phyloP scores from a whole-genome alignment of 306 rosid species.

The Cicer arietinum region DNA sequence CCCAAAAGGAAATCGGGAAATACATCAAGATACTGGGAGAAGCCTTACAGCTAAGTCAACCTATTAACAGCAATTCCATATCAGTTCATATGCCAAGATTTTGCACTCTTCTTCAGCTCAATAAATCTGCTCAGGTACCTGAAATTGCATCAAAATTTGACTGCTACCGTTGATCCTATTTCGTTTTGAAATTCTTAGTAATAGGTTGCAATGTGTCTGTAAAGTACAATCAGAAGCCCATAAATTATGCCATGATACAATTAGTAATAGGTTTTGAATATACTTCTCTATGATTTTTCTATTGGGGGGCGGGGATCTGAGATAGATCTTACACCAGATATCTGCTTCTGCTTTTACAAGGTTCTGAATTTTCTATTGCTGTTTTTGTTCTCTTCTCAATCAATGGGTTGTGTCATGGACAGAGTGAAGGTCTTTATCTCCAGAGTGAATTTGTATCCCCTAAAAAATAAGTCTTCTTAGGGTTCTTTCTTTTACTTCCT shows the following conservation, averaged over 20 bases:
- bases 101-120: constrained; percentile 97
- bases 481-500: constrained; percentile 2
- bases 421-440: background rate
- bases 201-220: constrained; percentile 4
- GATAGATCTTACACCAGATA: background rate
- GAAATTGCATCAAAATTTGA: constrained; percentile 6
- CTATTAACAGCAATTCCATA: constrained; percentile 92
- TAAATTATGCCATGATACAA: background rate
- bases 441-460: background rate
- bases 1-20: constrained; percentile 93
- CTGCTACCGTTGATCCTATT: constrained; percentile 7
- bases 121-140: constrained; percentile 95
- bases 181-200: constrained; percentile 5
- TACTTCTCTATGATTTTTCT: constrained; percentile 4
- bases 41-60: constrained; percentile 95
- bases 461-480: background rate
- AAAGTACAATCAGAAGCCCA: constrained; percentile 1
- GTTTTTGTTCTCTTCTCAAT: constrained; percentile 20
- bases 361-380: constrained; percentile 32
- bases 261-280: background rate
- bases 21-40: constrained; percentile 97
- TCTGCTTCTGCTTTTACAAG: background rate
- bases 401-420: background rate
- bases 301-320: background rate
- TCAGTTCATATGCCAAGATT: constrained; percentile 97